Evolutionary conservation across 176 grass and related monocot species (phyloP).

Genomic region (Paspalum notatum): DNA sequence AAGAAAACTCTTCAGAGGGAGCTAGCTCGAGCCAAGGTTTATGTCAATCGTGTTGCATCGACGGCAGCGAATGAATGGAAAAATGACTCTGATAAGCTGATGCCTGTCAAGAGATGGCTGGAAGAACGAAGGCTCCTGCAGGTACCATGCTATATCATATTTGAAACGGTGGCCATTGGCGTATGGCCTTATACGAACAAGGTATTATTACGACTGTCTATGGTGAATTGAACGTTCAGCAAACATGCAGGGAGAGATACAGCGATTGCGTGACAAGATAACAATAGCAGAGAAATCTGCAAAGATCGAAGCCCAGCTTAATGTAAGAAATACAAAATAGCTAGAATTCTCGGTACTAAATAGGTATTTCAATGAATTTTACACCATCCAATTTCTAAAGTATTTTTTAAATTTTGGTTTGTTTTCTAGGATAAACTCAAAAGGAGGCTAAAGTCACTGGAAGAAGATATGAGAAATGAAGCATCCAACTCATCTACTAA

Average conservation of each 20-base stretch:
- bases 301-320: constrained; percentile 76
- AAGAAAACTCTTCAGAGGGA: constrained; percentile 92
- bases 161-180: neutral
- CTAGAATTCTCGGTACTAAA: neutral
- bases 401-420: constrained; percentile 14
- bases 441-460: constrained; percentile 70
- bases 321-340: constrained; percentile 52
- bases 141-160: constrained; percentile 36
- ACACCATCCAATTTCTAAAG: neutral
- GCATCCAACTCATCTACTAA: constrained; percentile 44
- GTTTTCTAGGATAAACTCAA: constrained; percentile 85
- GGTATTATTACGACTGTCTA: neutral
- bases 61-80: constrained; percentile 80
- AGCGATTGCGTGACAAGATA: constrained; percentile 70
- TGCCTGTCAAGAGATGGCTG: constrained; percentile 88
- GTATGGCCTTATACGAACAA: neutral
- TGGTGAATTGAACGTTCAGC: constrained; percentile 10
- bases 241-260: constrained; percentile 74
- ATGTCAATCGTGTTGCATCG: constrained; percentile 71
- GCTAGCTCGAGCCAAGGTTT: constrained; percentile 74
- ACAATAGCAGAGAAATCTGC: constrained; percentile 72
- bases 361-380: constrained; percentile 17
- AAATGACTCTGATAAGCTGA: constrained; percentile 67
- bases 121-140: constrained; percentile 84
- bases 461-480: constrained; percentile 64